Conservation (phyloP, 2,329 filamentous ascomycete genomes). For the Neurospora crassa region DNA sequence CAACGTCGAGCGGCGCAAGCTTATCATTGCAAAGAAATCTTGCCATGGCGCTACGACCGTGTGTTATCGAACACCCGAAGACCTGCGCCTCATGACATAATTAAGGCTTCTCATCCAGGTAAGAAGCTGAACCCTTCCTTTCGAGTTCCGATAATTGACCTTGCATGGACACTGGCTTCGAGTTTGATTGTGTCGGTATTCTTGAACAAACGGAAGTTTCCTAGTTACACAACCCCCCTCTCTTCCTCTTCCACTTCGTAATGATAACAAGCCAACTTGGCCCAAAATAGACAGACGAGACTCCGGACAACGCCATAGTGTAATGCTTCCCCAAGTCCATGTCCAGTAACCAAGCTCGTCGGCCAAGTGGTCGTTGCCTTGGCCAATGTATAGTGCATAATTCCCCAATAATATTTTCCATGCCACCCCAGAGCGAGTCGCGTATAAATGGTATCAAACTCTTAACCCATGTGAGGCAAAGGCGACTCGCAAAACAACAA, state of each 20-base stretch:
- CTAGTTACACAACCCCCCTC: slow-evolving; percentile 7
- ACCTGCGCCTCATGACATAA: not conserved
- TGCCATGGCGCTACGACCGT: not conserved
- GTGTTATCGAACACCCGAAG: not conserved
- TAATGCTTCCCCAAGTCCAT: slow-evolving; percentile 1
- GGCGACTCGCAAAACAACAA: not conserved
- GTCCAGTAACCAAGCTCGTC: slow-evolving; percentile 1
- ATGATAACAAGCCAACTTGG: not conserved
- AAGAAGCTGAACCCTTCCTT: not conserved
- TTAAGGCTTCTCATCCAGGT: not conserved
- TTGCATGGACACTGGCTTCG: not conserved
- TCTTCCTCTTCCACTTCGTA: not conserved
- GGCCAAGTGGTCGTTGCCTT: not conserved
- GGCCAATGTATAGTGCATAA: not conserved
- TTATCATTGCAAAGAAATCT: not conserved
- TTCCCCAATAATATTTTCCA: not conserved
- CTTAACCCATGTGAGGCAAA: not conserved
- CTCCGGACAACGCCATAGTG: not conserved
- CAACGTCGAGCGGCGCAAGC: not conserved
- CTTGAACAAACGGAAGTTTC: not conserved
- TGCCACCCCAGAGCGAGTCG: slow-evolving; percentile 5
- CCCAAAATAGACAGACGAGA: not conserved
- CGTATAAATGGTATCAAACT: slow-evolving; percentile 12
- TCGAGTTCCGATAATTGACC: not conserved
- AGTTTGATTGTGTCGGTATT: not conserved